Base-by-base conservation (phyloP, 192 early-diverging fungal genomes). In the Mortierella alpina region DNA sequence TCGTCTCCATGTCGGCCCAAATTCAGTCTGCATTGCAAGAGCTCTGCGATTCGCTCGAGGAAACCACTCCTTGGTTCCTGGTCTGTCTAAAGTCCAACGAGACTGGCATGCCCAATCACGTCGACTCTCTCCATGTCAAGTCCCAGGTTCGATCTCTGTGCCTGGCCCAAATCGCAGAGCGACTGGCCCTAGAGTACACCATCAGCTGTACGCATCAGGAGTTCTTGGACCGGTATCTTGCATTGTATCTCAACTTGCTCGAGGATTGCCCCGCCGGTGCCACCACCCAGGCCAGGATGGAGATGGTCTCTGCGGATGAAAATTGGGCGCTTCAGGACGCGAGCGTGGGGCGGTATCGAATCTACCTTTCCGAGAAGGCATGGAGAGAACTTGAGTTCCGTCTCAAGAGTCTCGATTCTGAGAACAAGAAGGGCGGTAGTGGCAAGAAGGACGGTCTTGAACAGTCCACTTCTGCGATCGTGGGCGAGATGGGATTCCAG, bases 371-470 rank as follows among this genome's bases (percentile, higher is more conserved):
- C 70, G 95, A 96, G 72, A 66, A 44, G 4, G 88, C 88, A 22
- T 98, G 96, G 97, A 89, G 93, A 67, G 86, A 87, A 49, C 88
- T 98, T 17, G 97, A 98, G 81, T 91, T 92, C 64, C 84, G 84
- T 17, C 89, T 98, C 58, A 87, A 92, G n/a, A 89, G 86, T 51
- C 71, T 84, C 20, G 93, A 96, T 71, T 88, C 86, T 31, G 87
- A 88, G 7, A 31, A 31, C 45, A 88, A 91, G 49, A 85, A 90
- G 75, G 84, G 74, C n/a, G 46, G 31, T 31, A 31, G 31, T 31
- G 31, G 65, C 71, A 69, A 75, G 61, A 84, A 88, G 73, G 80
- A 80, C 54, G 47, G 56, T 62, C 73, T 70, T 75, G 81, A 84
- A 75, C 87, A 23, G 40, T 85, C 73, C 68, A 60, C 46, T 62